A percentile compares a stretch with the other conserved stretches of the same genome.
Evolutionary conservation across 352 stramenopile genomes (phyloP).

Genomic region (Aphanomyces stellatus): DNA sequence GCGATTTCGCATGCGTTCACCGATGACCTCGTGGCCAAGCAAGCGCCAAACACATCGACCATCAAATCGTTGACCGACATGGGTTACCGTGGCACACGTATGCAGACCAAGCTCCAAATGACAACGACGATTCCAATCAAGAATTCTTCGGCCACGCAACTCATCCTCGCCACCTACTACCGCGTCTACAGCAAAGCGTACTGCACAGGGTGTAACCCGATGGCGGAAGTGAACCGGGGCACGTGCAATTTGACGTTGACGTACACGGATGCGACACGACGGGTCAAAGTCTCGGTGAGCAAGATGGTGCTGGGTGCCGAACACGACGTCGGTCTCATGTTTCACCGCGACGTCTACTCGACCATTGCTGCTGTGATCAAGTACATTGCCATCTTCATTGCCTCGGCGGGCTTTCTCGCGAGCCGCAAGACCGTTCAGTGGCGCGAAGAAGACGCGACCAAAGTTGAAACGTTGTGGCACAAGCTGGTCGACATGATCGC

Average conservation of each 20-base stretch:
- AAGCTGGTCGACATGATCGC: background rate
- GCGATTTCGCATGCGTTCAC: background rate
- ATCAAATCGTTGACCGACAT: background rate
- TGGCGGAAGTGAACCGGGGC: background rate
- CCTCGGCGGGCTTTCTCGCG: background rate
- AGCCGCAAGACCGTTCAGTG: constrained; percentile 1
- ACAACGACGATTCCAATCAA: background rate
- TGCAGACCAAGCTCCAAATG: background rate
- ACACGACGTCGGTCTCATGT: background rate
- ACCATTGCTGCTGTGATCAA: background rate
- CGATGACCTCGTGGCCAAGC: background rate
- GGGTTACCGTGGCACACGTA: background rate
- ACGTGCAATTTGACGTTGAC: background rate
- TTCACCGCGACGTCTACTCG: background rate
- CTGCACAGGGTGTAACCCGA: constrained; percentile 10
- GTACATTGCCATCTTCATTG: constrained; percentile 1
- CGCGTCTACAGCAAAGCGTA: constrained; percentile 2
- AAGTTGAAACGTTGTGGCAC: background rate
- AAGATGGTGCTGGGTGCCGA: background rate
- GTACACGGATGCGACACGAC: background rate
- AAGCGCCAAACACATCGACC: background rate
- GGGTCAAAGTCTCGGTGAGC: background rate
- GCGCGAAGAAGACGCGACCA: background rate
- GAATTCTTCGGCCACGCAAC: background rate
- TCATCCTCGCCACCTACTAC: background rate